Conservation (phyloP, 495 filamentous ascomycete genomes). For the Penicillium taxi region DNA sequence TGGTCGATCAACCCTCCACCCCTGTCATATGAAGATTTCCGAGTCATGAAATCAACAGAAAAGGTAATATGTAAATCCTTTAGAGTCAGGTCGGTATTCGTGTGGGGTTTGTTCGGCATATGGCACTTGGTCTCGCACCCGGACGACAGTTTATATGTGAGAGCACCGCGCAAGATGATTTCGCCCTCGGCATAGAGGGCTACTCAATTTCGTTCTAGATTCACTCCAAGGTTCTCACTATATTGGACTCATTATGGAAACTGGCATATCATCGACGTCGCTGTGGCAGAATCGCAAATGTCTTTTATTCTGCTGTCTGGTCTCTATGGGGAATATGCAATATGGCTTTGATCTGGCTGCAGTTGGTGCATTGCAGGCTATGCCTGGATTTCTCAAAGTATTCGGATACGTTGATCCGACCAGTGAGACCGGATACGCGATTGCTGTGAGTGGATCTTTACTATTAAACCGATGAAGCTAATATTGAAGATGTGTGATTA, state of each 20-base stretch:
- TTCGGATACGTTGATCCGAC: slow-evolving; percentile 11
- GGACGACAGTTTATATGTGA: too few relatives aligned
- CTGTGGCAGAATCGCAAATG: slow-evolving; percentile 16
- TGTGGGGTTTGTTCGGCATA: too few relatives aligned
- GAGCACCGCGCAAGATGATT: too few relatives aligned
- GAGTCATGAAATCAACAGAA: too few relatives aligned
- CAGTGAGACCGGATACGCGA: slow-evolving; percentile 10
- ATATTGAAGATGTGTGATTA: not conserved
- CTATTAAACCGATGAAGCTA: not conserved
- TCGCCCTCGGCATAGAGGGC: too few relatives aligned
- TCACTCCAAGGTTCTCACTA: too few relatives aligned
- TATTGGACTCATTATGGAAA: slow-evolving; percentile 6
- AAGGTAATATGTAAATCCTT: too few relatives aligned
- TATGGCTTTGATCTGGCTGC: slow-evolving; percentile 16
- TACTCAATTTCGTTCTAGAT: too few relatives aligned
- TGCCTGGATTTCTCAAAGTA: slow-evolving; percentile 13
- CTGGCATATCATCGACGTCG: slow-evolving; percentile 8
- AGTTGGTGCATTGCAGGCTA: slow-evolving; percentile 11
- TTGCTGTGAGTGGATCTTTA: slow-evolving; percentile 5
- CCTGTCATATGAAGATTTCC: too few relatives aligned
- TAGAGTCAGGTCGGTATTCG: too few relatives aligned
- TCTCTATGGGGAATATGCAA: slow-evolving; percentile 15
- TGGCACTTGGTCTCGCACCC: too few relatives aligned
- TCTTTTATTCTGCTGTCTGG: slow-evolving; percentile 9
- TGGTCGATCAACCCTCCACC: too few relatives aligned